Evolutionary conservation across 2,329 filamentous ascomycete species (phyloP).

Genomic region (Fusarium subtropicale): DNA sequence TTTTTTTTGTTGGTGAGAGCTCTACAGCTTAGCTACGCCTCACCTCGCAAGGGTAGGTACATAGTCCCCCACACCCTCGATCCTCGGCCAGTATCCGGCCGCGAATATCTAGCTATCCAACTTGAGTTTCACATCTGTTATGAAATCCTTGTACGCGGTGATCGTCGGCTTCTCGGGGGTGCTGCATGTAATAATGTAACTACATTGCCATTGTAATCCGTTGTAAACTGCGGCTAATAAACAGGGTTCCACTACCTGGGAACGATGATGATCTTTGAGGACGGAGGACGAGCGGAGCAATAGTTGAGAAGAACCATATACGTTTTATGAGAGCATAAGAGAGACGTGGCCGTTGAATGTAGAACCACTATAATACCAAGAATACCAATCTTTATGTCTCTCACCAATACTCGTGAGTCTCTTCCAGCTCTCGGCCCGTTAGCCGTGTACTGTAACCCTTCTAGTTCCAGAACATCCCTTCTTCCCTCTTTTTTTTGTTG

Average conservation of each 20-base stretch:
- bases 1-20: conserved; percentile 29
- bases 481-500: conserved; percentile 39
- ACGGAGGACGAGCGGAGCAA: conserved; percentile 2
- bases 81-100: conserved; percentile 35
- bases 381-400: neutral
- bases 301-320: neutral
- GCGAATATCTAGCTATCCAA: conserved; percentile 3
- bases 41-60: neutral
- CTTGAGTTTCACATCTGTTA: neutral
- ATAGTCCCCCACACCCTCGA: conserved; percentile 24
- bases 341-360: conserved; percentile 8
- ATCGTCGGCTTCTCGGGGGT: conserved; percentile 38
- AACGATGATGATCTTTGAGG: conserved; percentile 6
- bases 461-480: neutral
- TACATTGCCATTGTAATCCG: conserved; percentile 19
- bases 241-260: conserved; percentile 21
- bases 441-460: neutral
- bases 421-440: conserved; percentile 18
- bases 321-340: neutral
- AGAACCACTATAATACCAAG: neutral
- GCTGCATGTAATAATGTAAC: neutral
- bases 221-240: conserved; percentile 30
- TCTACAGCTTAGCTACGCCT: conserved; percentile 30
- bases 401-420: neutral
- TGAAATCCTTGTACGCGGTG: conserved; percentile 10